Evolutionary conservation across 331 rosid species (phyloP), one percentile per base, ranked within the genome.

Genomic region (Malus hybrid): DNA sequence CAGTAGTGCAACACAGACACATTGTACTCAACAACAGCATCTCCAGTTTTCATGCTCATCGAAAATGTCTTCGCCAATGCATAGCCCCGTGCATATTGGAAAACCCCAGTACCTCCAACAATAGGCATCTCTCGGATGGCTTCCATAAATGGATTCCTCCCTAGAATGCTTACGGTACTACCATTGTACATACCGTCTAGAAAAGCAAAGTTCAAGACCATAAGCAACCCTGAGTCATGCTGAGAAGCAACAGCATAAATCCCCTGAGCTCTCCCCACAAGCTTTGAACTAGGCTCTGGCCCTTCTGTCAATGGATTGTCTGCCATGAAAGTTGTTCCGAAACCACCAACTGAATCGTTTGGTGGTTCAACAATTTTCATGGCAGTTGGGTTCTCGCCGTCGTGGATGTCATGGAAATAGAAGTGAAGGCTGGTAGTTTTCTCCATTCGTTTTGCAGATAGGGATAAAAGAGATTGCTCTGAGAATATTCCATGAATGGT

Each of bases 21-120:
- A 65, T 87, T 86, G 75, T 90, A 85, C 65, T 82, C 84, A 22
- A 85, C 87, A 18, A 84, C 76, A 62, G 81, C 75, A 36, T 66
- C 67, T 36, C 81, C 78, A 9, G 78, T 64, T 6, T 65, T 71
- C 14, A 7, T 7, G 24, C 68, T 48, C 13, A 81, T 65, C 59
- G 12, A 64, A 36, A 70, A 34, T 5, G 84, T 76, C 22, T 36
- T 74, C 9, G 71, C 78, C 59, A 76, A 36, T 20, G 74, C 78
- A 50, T 76, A 76, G 31, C 81, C 84, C 54, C 75, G 33, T 18
- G 78, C 78, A 62, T 76, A 76, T 36, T 39, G 18, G 65, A 81
- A 76, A 63, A 76, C 67, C 29, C 81, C 72, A 59, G 52, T 66
- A 34, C 81, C 78, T 66, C 81, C 81, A 9, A 66, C 74, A 0